Conservation (phyloP, 164 flowering plant species). For the Annona cherimola region DNA sequence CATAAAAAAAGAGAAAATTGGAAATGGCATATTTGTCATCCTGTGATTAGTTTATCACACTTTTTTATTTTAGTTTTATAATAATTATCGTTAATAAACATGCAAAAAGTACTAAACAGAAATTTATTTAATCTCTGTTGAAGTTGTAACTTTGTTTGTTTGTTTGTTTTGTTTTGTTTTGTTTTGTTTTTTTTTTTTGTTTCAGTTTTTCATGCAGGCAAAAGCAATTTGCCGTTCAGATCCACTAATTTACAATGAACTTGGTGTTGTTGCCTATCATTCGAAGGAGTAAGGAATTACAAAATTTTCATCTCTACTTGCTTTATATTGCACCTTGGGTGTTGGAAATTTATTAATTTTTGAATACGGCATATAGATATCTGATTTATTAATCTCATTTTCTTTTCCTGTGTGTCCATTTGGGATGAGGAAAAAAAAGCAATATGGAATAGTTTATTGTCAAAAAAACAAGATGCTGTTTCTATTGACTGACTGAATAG, state of each 20-base stretch:
- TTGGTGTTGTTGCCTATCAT: conserved; percentile 92
- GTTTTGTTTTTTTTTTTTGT: background rate
- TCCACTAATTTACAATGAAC: conserved; percentile 94
- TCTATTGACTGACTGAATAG: background rate
- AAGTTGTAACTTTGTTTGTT: conserved; percentile 1
- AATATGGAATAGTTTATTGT: background rate
- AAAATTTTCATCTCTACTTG: background rate
- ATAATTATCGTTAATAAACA: background rate
- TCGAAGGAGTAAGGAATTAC: conserved; percentile 74
- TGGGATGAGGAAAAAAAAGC: too few species aligned
- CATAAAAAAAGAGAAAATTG: too few species aligned
- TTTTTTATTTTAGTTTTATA: too few species aligned
- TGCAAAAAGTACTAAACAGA: background rate
- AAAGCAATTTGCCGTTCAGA: conserved; percentile 80
- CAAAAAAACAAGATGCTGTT: background rate
- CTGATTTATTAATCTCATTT: too few species aligned
- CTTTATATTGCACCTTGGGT: background rate
- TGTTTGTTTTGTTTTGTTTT: background rate
- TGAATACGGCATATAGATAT: too few species aligned
- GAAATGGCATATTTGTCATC: background rate
- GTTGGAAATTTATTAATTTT: too few species aligned
- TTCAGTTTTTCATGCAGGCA: conserved; percentile 96
- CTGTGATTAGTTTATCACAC: background rate
- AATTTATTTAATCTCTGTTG: background rate
- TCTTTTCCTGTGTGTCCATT: too few species aligned